Evolutionary conservation across 2,329 filamentous ascomycete species (phyloP).

Genomic region (Calonectria leucothoes): DNA sequence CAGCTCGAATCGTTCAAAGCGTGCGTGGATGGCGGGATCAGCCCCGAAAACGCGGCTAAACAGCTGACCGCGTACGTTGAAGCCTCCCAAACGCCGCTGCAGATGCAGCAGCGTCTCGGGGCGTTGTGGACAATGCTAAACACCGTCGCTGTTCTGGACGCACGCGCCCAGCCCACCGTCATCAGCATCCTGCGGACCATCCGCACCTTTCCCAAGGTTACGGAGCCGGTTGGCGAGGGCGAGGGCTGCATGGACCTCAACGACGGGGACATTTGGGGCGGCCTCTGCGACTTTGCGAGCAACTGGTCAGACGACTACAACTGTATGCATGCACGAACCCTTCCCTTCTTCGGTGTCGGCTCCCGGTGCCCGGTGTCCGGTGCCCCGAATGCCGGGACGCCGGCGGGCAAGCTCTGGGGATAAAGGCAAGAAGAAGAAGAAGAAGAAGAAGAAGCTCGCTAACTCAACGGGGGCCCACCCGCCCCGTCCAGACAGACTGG

Average conservation of each 20-base stretch:
- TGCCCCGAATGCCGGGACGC: no score
- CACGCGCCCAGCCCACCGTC: neutral
- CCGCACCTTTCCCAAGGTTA: constrained; percentile 2
- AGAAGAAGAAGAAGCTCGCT: neutral
- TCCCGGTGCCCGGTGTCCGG: neutral
- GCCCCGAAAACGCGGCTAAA: neutral
- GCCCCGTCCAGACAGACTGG: neutral
- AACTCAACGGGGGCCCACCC: neutral
- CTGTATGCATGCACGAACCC: neutral
- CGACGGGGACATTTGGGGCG: constrained; percentile 16
- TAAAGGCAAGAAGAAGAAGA: neutral
- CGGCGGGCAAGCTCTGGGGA: no score
- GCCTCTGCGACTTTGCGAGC: constrained; percentile 13
- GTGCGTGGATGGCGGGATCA: constrained; percentile 8
- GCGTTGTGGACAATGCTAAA: constrained; percentile 24
- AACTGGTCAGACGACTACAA: constrained; percentile 21
- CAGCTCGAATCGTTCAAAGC: constrained; percentile 9
- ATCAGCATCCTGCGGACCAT: constrained; percentile 7
- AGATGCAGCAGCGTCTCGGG: constrained; percentile 19
- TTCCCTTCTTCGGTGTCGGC: neutral
- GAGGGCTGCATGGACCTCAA: constrained; percentile 11
- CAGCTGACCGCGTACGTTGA: neutral
- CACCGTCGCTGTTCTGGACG: constrained; percentile 6
- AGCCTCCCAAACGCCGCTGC: neutral
- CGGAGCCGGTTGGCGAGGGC: constrained; percentile 11